Evolutionary conservation across 371 early-diverging fungal species (phyloP).

Genomic region (Basidiobolus meristosporus): DNA sequence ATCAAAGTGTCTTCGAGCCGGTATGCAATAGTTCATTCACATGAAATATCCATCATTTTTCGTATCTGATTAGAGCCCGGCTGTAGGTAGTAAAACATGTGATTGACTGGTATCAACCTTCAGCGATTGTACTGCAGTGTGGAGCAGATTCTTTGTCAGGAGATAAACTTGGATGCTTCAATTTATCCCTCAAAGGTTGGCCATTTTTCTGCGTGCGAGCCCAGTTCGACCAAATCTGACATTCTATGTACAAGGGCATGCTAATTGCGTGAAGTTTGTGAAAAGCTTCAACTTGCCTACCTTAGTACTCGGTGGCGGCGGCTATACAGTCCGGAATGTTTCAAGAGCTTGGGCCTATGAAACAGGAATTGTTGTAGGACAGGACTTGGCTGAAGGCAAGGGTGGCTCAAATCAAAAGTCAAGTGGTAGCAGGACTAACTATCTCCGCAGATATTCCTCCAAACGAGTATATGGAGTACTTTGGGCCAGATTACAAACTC

Average conservation of each 20-base stretch:
- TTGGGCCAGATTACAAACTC: slow-evolving; percentile 78
- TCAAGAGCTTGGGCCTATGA: slow-evolving; percentile 97
- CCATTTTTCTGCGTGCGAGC: too few species aligned
- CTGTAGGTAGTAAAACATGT: slow-evolving; percentile 46
- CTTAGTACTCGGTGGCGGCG: slow-evolving; percentile 96
- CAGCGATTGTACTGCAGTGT: slow-evolving; percentile 91
- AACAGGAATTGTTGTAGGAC: slow-evolving; percentile 81
- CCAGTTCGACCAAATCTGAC: neutral
- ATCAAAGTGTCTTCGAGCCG: slow-evolving; percentile 77
- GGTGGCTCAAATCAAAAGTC: neutral
- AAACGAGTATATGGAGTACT: slow-evolving; percentile 87
- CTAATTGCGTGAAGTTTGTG: slow-evolving; percentile 83
- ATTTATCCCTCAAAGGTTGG: slow-evolving; percentile 72
- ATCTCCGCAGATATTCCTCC: slow-evolving; percentile 50
- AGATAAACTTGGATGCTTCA: slow-evolving; percentile 97
- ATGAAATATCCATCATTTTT: neutral
- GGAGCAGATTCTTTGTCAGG: slow-evolving; percentile 97
- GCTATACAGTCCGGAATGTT: slow-evolving; percentile 97
- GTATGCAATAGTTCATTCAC: slow-evolving; percentile 16
- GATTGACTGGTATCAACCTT: slow-evolving; percentile 88
- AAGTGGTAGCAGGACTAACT: neutral
- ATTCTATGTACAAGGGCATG: slow-evolving; percentile 26
- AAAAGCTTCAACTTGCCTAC: slow-evolving; percentile 84
- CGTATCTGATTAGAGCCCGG: neutral
- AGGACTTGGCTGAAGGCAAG: slow-evolving; percentile 28